Evolutionary conservation across 148 eudicot genomes (phyloP), one percentile per base, ranked within the genome.

Genomic region (Fagopyrum esculentum): DNA sequence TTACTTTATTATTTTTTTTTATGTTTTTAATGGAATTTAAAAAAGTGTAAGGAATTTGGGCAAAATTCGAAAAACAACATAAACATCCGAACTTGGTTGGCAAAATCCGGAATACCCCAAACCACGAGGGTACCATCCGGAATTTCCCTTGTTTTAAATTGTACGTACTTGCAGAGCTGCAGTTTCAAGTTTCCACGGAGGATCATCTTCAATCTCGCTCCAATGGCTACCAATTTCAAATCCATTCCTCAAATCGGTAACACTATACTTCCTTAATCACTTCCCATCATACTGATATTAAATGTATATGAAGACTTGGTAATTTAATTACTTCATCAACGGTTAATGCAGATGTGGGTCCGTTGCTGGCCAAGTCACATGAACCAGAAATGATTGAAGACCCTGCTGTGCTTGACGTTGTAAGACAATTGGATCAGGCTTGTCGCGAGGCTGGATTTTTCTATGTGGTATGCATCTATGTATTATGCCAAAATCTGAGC

Each of bases 391-490:
- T 88, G 85, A 76, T 75, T 4, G 77, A 80, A 55, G 97, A 93
- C 83, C 75, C 74, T 45, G 91, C 77, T 19, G 94, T 91, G 49
- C 73, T 80, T 6, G 84, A 83, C 45, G 92, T 93, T 63, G 97
- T 93, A 26, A 81, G 73, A 70, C 88, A 86, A 74, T 78, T 93
- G 60, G 91, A 87, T 78, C 60, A 81, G 60, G 97, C 98, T 80
- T 93, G 98, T 73, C 81, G 84, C 83, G 89, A 89, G 76, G 96
- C 98, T 73, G 98, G 96, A 12, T 93, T 93, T 84, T 93, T 93
- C 77, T 93, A 93, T 60, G 92, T 89, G 98, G 98, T 93, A 84
- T 44, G 26, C 29, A 6, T 26, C 9, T 16, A 45, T 45, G 69
- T 26, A 35, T 2, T 35, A 35, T 35, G 40, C 40, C 40, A 35